These are phyloP conservation scores for Vanilla planifolia DNA, from an alignment of 106 monocot genomes.

Conservation along the genomic window DNA sequence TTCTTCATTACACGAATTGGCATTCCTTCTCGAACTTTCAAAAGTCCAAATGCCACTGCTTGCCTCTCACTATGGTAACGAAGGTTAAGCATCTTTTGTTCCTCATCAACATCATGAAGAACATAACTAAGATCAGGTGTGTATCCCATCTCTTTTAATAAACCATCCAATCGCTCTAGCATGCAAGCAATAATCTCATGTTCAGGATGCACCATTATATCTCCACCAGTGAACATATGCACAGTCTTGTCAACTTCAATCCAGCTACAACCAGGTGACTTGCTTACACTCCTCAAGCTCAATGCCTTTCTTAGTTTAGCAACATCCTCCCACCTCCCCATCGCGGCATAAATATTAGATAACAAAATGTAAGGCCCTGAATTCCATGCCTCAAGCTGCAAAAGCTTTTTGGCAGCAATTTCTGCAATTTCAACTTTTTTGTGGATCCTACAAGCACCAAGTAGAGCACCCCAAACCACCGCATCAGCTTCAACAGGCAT, in stretches of 20 bases:
- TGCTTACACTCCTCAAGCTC: constrained; percentile 47
- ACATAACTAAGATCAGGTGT: constrained; percentile 62
- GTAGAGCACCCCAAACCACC: constrained; percentile 71
- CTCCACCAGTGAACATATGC: constrained; percentile 66
- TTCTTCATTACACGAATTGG: constrained; percentile 83
- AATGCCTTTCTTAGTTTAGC: constrained; percentile 42
- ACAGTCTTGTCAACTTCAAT: constrained; percentile 58
- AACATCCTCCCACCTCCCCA: constrained; percentile 64
- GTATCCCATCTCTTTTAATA: constrained; percentile 61
- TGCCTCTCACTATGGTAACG: constrained; percentile 71
- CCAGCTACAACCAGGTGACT: constrained; percentile 79
- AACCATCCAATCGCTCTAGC: constrained; percentile 37
- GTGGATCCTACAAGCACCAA: constrained; percentile 68
- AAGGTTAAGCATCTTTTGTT: constrained; percentile 57
- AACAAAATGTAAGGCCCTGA: constrained; percentile 66
- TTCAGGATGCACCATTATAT: constrained; percentile 40
- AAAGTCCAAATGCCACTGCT: constrained; percentile 67
- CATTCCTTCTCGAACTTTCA: constrained; percentile 57
- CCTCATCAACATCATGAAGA: constrained; percentile 82
- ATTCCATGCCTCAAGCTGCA: constrained; percentile 52
- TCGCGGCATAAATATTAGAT: constrained; percentile 72
- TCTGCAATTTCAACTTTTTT: constrained; percentile 55
- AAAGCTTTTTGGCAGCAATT: constrained; percentile 51
- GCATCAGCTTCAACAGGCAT: constrained; percentile 76
- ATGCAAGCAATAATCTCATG: constrained; percentile 28